These are phyloP conservation scores for Paramarasmius palmivorus DNA, from an alignment of 1,284 basidiomycete genomes.

Conservation along the genomic window DNA sequence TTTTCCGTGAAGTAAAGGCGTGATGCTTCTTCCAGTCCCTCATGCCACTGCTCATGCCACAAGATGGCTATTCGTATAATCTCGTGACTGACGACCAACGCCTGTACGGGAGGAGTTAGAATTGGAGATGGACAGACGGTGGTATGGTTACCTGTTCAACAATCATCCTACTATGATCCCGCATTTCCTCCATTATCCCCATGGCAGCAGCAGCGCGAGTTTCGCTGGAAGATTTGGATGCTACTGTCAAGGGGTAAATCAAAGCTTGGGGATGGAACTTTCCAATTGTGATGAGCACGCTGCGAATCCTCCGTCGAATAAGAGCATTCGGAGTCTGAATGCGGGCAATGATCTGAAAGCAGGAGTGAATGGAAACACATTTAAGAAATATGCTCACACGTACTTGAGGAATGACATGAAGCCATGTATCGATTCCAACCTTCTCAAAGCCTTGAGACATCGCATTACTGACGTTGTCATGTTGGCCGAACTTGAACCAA, in stretches of 20 bases:
- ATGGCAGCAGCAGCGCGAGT: slow-evolving; percentile 85
- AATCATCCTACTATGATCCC: slow-evolving; percentile 86
- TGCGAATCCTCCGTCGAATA: slow-evolving; percentile 89
- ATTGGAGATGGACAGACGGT: not conserved
- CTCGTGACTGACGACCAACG: slow-evolving; percentile 90
- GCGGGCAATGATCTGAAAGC: slow-evolving; percentile 88
- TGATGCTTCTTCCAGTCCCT: slow-evolving; percentile 97
- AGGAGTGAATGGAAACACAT: not conserved
- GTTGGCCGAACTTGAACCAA: slow-evolving; percentile 98
- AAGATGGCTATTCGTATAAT: slow-evolving; percentile 97
- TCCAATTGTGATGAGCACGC: slow-evolving; percentile 90
- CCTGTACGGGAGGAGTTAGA: slow-evolving; percentile 43
- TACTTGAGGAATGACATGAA: slow-evolving; percentile 97
- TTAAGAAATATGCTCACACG: slow-evolving; percentile 13
- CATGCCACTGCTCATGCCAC: slow-evolving; percentile 99
- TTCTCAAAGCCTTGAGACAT: slow-evolving; percentile 88
- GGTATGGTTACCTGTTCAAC: slow-evolving; percentile 80
- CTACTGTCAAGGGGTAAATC: slow-evolving; percentile 97
- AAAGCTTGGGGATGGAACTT: slow-evolving; percentile 97
- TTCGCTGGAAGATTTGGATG: slow-evolving; percentile 91
- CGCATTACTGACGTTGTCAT: slow-evolving; percentile 89
- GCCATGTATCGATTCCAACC: slow-evolving; percentile 97
- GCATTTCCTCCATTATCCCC: slow-evolving; percentile 92
- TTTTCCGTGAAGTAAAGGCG: slow-evolving; percentile 97
- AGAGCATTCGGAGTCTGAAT: slow-evolving; percentile 93